phyloP scores from a whole-genome alignment of 2,329 filamentous ascomycete genomes.

The Colletotrichum tofieldiae region DNA sequence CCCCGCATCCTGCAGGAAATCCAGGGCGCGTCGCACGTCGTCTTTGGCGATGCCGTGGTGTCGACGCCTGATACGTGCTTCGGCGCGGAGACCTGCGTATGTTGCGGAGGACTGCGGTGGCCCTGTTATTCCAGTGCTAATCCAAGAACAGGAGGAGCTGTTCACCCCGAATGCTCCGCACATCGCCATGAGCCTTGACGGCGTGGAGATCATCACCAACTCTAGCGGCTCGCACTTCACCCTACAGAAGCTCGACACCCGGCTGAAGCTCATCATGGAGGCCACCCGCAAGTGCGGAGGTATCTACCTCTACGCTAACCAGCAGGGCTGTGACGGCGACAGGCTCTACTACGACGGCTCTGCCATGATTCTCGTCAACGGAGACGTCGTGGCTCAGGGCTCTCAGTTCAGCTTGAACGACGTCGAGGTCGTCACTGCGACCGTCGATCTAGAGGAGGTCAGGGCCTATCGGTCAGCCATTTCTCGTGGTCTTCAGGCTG shows the following conservation, averaged over 20 bases:
- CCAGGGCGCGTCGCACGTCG: constrained; percentile 61
- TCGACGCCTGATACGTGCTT: constrained; percentile 73
- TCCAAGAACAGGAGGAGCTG: constrained; percentile 64
- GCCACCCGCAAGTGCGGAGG: constrained; percentile 68
- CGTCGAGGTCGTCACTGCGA: constrained; percentile 77
- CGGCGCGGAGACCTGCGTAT: constrained; percentile 71
- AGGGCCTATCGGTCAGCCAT: constrained; percentile 71
- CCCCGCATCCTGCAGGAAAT: constrained; percentile 72
- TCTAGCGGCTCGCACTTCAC: constrained; percentile 76
- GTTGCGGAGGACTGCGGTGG: background rate
- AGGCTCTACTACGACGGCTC: constrained; percentile 68
- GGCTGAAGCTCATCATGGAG: constrained; percentile 76
- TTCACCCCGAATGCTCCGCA: constrained; percentile 68
- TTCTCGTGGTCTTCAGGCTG: constrained; percentile 72
- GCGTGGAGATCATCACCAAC: constrained; percentile 82
- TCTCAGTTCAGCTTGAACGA: constrained; percentile 65
- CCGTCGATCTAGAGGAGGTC: constrained; percentile 81
- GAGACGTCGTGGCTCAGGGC: constrained; percentile 66
- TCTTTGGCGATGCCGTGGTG: constrained; percentile 79
- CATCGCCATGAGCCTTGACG: constrained; percentile 55
- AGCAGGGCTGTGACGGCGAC: constrained; percentile 73
- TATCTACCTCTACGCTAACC: constrained; percentile 65
- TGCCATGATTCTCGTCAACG: constrained; percentile 75
- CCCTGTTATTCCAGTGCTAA: background rate
- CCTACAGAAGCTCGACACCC: constrained; percentile 73